Base-by-base conservation (phyloP, 495 filamentous ascomycete species). In the Penicillium soppii region DNA sequence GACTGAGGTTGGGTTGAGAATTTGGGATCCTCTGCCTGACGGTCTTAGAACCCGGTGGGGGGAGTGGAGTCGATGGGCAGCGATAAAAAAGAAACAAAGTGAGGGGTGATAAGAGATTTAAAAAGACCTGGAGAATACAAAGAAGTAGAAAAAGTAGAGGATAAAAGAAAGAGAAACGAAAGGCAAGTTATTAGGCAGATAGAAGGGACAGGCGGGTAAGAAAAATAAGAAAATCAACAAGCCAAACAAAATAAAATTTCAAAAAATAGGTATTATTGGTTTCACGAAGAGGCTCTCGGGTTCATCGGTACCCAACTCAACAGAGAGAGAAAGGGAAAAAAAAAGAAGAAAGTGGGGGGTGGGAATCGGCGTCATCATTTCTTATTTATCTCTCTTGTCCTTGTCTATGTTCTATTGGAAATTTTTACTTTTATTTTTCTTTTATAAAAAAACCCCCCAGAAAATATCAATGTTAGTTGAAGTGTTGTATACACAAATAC, bases 271-370 rank as follows among this genome's bases (percentile, higher is more conserved):
- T 56, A 33, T n/a, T n/a, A n/a, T n/a, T n/a, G n/a, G 58, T 58
- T 55, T 49, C 55, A 61, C 54, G 55, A 61, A 47, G 56, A 59
- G 52, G 58, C 58, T 61, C 58, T 50, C 53, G 33, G 44, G 52
- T 32, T 22, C 37, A 25, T 43, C 20, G 58, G 58, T 62, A 58
- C 59, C 59, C 59, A 62, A 62, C 56, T 45, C 29, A 47, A 46
- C n/a, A n/a, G n/a, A n/a, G n/a, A 40, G 21, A n/a, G 7, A 36
- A 49, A 58, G 47, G 43, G 45, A 45, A 16, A 43, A 49, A 58
- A 50, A 50, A 48, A 44, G 19, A 36, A 42, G n/a, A 22, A 48
- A 43, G 48, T 49, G 54, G 47, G 49, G 44, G 44, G 35, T n/a
- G n/a, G 10, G 45, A 37, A 23, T 22, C 13, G 27, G 17, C 21